Conservation (phyloP, 106 monocot genomes). For the Triglochin maritima region DNA sequence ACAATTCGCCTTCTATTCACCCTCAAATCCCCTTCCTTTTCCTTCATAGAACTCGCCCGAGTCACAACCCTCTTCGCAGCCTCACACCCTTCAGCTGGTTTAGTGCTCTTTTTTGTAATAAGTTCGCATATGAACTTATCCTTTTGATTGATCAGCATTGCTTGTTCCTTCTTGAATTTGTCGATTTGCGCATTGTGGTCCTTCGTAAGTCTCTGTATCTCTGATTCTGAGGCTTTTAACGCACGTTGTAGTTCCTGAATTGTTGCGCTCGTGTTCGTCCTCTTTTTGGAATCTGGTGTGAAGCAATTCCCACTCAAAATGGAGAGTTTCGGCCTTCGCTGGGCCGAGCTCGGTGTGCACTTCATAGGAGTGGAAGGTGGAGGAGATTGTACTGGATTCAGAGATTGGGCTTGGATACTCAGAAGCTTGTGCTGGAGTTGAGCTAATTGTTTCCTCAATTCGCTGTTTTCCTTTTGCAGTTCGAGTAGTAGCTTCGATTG, state of each 20-base stretch:
- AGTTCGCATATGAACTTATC: constrained; percentile 20
- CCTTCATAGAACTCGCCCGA: constrained; percentile 20
- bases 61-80: constrained; percentile 8
- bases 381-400: constrained; percentile 29
- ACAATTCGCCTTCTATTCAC: constrained; percentile 45
- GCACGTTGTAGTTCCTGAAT: constrained; percentile 19
- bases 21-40: constrained; percentile 33
- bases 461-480: constrained; percentile 76
- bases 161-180: constrained; percentile 9
- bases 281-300: constrained; percentile 52
- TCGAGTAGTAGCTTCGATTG: constrained; percentile 70
- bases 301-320: constrained; percentile 61
- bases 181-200: constrained; percentile 1
- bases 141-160: constrained; percentile 17
- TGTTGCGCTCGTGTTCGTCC: background rate
- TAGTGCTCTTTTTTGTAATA: background rate
- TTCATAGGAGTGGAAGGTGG: background rate
- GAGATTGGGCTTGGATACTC: constrained; percentile 44
- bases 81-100: background rate
- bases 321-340: constrained; percentile 40
- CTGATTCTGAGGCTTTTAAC: constrained; percentile 12
- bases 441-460: constrained; percentile 62
- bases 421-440: constrained; percentile 71
- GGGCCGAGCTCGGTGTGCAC: constrained; percentile 14
- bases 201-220: constrained; percentile 15